Conservation (phyloP, 441 rosid species). For the Biscutella laevigata region DNA sequence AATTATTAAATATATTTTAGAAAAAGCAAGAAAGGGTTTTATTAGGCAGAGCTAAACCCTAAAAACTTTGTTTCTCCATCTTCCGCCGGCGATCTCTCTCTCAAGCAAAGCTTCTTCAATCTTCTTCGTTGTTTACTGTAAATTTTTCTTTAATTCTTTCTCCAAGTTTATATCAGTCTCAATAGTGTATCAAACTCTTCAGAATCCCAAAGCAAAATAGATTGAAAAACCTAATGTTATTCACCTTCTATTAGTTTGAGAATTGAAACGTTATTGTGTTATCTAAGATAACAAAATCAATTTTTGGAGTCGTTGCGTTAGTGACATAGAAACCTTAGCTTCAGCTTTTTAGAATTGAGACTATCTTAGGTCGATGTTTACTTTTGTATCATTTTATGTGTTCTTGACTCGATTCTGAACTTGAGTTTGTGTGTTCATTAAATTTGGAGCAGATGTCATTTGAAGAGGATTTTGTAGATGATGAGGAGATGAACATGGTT, state of each 20-base stretch:
- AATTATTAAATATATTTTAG: neutral
- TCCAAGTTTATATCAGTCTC: neutral
- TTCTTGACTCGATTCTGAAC: neutral
- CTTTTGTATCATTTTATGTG: too few relatives aligned
- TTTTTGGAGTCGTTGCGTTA: neutral
- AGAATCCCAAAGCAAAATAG: neutral
- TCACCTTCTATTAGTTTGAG: neutral
- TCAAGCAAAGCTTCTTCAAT: constrained; percentile 3
- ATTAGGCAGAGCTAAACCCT: constrained; percentile 2
- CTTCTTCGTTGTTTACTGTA: constrained; percentile 15
- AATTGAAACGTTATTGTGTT: neutral
- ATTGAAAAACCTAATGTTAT: neutral
- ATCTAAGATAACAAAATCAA: neutral
- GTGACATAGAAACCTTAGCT: constrained; percentile 6
- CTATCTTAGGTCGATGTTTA: neutral
- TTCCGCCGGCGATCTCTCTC: constrained; percentile 13
- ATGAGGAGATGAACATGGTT: constrained; percentile 34
- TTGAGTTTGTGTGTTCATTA: neutral
- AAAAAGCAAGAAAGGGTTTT: constrained; percentile 16
- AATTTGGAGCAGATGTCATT: constrained; percentile 21
- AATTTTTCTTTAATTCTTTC: constrained; percentile 3
- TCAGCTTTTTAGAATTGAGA: neutral
- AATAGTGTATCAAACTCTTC: neutral
- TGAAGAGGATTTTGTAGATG: constrained; percentile 31
- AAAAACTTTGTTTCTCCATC: neutral